Conservation (phyloP, 1,139 yeast species). For the Fermentozyma sake region DNA sequence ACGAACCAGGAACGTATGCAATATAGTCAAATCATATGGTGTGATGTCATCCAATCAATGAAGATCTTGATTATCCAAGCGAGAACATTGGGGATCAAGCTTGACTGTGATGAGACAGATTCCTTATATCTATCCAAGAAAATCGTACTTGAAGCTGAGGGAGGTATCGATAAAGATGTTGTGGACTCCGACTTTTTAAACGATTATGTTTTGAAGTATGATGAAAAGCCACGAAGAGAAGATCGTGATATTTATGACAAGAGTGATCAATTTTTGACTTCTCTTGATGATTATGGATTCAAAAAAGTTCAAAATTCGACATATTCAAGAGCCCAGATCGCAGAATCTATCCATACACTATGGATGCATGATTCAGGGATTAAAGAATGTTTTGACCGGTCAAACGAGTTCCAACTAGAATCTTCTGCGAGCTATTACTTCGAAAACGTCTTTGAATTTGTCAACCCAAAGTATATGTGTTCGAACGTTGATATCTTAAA, state of each 20-base stretch:
- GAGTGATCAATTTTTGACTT: too few relatives aligned
- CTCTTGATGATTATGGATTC: slow-evolving; percentile 6
- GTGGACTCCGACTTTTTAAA: slow-evolving; percentile 63
- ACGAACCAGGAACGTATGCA: slow-evolving; percentile 73
- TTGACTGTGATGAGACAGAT: slow-evolving; percentile 59
- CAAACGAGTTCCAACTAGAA: slow-evolving; percentile 80
- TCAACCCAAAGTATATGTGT: slow-evolving; percentile 63
- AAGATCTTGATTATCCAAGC: slow-evolving; percentile 74
- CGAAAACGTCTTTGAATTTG: slow-evolving; percentile 60
- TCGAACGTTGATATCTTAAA: slow-evolving; percentile 78
- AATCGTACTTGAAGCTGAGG: slow-evolving; percentile 44
- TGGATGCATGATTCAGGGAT: slow-evolving; percentile 75
- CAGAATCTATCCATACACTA: slow-evolving; percentile 58
- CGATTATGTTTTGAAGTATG: slow-evolving; percentile 61
- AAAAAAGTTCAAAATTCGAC: background rate
- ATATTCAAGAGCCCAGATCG: slow-evolving; percentile 42
- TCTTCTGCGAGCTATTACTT: slow-evolving; percentile 77
- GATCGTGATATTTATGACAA: too few relatives aligned
- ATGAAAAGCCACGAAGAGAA: slow-evolving; percentile 54
- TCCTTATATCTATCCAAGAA: slow-evolving; percentile 45
- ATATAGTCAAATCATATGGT: slow-evolving; percentile 91
- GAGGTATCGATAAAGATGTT: too few relatives aligned
- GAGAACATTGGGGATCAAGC: slow-evolving; percentile 51
- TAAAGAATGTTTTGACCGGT: slow-evolving; percentile 50
- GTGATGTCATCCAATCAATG: slow-evolving; percentile 88